phyloP scores from a whole-genome alignment of 1,284 basidiomycete genomes.

The Anthracocystis walkeri region DNA sequence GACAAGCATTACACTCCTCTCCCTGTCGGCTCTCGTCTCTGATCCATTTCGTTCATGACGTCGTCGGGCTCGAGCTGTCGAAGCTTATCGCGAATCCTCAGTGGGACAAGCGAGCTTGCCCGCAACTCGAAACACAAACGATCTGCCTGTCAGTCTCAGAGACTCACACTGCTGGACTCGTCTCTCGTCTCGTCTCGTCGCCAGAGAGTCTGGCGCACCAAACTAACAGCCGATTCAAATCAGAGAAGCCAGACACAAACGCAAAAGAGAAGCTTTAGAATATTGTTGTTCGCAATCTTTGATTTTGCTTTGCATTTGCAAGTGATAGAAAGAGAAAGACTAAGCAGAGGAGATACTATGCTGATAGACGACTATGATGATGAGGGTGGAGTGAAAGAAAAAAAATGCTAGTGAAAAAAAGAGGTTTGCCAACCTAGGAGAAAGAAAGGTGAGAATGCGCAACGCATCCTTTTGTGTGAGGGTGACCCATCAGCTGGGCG shows the following conservation, averaged over 20 bases:
- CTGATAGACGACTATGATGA: conserved; percentile 18
- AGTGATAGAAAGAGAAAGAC: conserved; percentile 20
- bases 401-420: background rate
- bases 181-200: too few relatives aligned
- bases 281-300: conserved; percentile 37
- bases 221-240: background rate
- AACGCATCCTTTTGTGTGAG: conserved; percentile 13
- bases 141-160: too few relatives aligned
- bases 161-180: too few relatives aligned
- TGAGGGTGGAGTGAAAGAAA: background rate
- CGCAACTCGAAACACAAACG: too few relatives aligned
- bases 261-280: background rate
- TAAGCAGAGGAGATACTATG: conserved; percentile 29
- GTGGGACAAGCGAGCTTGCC: too few relatives aligned
- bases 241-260: background rate
- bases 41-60: too few relatives aligned
- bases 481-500: conserved; percentile 1
- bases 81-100: too few relatives aligned
- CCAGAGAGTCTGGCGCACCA: background rate
- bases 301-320: conserved; percentile 47
- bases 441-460: conserved; percentile 4
- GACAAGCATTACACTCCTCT: too few relatives aligned
- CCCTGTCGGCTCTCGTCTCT: too few relatives aligned
- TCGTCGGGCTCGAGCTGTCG: too few relatives aligned
- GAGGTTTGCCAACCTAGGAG: conserved; percentile 29